Percentiles rank a stretch among this genome's conserved stretches.
These are phyloP conservation scores for Metarhizium sp. DNA, from an alignment of 2,329 filamentous ascomycete genomes.

Conservation along the genomic window DNA sequence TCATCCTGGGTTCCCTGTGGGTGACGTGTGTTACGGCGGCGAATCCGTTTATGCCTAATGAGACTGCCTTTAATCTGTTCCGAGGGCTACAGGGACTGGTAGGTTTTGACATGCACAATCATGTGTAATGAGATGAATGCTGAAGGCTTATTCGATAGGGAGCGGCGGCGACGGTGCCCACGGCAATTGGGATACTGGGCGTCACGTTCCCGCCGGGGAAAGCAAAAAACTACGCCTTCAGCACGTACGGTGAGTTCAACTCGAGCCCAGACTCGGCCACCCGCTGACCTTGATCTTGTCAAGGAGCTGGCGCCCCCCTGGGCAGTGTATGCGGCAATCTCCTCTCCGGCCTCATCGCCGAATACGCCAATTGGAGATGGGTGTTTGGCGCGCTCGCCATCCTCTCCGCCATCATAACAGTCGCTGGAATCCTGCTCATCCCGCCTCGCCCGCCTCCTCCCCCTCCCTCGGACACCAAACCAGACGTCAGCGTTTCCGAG, in stretches of 20 bases:
- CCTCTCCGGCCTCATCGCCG: constrained; percentile 51
- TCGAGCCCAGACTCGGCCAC: background rate
- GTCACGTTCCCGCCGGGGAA: constrained; percentile 58
- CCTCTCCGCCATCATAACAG: constrained; percentile 45
- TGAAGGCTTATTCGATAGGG: constrained; percentile 27
- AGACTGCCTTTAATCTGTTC: constrained; percentile 59
- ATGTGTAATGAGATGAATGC: too few relatives aligned
- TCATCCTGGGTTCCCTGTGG: constrained; percentile 55
- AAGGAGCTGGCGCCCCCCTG: constrained; percentile 53
- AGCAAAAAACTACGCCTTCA: constrained; percentile 63
- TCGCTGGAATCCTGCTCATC: constrained; percentile 50
- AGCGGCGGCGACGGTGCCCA: constrained; percentile 60
- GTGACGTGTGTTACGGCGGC: constrained; percentile 48
- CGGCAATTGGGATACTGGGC: constrained; percentile 60
- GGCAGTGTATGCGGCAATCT: constrained; percentile 58
- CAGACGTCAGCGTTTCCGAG: background rate
- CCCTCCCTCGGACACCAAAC: background rate
- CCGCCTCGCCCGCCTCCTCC: constrained; percentile 34
- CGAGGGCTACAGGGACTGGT: constrained; percentile 56
- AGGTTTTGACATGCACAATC: constrained; percentile 2
- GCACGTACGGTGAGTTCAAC: constrained; percentile 40
- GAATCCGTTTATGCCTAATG: constrained; percentile 55
- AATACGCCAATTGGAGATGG: constrained; percentile 57
- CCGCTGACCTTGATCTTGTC: background rate
- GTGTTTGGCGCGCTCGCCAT: constrained; percentile 58